phyloP scores from a whole-genome alignment of 371 early-diverging fungal species.

The Syncephalis fuscata region DNA sequence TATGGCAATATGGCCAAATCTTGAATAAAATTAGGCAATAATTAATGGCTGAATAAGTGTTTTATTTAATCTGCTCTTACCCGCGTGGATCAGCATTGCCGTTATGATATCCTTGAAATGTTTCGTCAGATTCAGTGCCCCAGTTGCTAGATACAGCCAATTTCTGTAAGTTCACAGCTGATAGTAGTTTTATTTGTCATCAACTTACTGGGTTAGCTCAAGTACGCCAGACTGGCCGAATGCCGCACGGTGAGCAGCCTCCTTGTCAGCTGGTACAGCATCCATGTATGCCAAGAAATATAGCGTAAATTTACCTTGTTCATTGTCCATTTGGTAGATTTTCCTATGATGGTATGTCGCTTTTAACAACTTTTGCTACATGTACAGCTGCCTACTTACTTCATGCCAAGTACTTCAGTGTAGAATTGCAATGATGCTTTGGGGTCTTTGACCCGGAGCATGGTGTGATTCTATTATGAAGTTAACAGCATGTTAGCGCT shows the following conservation, averaged over 20 bases:
- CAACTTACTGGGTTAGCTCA: conserved; percentile 64
- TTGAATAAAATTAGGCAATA: conserved; percentile 13
- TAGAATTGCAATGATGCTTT: conserved; percentile 61
- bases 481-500: too few relatives aligned
- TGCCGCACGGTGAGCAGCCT: conserved; percentile 30
- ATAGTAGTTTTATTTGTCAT: background rate
- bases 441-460: conserved; percentile 74
- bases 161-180: background rate
- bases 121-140: conserved; percentile 61
- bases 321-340: conserved; percentile 31
- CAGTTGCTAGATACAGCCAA: conserved; percentile 35
- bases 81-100: conserved; percentile 52
- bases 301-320: conserved; percentile 55
- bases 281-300: conserved; percentile 59
- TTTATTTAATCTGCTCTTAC: background rate
- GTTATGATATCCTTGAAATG: conserved; percentile 42
- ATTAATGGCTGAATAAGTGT: background rate
- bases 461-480: conserved; percentile 58
- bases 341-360: conserved; percentile 17
- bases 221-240: conserved; percentile 56
- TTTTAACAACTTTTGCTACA: background rate
- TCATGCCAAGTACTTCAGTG: conserved; percentile 65
- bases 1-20: conserved; percentile 69
- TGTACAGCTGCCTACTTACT: conserved; percentile 18
- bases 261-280: conserved; percentile 17